Conservation (phyloP, 169 alveolate species). For the Eimeria nieschulzi region DNA sequence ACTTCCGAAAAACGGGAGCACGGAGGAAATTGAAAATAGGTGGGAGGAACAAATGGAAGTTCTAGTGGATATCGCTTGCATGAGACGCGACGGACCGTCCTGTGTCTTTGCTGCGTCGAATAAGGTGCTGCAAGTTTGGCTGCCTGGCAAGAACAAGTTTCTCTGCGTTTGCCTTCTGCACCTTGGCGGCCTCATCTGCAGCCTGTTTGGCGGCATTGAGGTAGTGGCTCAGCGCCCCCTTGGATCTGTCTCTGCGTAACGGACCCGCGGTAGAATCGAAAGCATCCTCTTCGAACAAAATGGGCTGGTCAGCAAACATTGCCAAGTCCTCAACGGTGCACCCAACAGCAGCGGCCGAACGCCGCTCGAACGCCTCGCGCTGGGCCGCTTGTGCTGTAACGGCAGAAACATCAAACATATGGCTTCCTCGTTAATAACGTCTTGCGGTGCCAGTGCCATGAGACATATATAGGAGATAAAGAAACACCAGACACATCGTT, state of each 20-base stretch:
- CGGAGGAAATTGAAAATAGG: too few relatives aligned
- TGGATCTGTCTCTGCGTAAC: neutral
- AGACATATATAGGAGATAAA: too few relatives aligned
- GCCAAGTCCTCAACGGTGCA: constrained; percentile 67
- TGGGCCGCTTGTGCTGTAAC: constrained; percentile 50
- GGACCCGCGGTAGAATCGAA: neutral
- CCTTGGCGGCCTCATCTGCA: constrained; percentile 57
- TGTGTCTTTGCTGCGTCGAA: neutral
- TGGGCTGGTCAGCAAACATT: constrained; percentile 30
- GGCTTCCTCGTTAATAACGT: neutral
- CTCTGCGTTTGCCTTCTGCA: constrained; percentile 54
- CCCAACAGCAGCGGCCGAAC: constrained; percentile 63
- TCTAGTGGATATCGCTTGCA: too few relatives aligned
- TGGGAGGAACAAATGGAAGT: too few relatives aligned
- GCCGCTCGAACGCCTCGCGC: constrained; percentile 56
- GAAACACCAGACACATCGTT: too few relatives aligned
- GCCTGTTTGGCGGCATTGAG: constrained; percentile 75
- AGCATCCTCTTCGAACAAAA: neutral
- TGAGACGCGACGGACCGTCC: neutral
- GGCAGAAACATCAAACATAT: neutral
- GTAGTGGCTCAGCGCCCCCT: constrained; percentile 41
- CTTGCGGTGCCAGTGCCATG: too few relatives aligned
- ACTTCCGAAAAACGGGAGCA: too few relatives aligned
- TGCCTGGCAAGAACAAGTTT: constrained; percentile 54
- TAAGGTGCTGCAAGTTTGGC: constrained; percentile 51